Evolutionary conservation across 805 yeast species (phyloP).

Genomic region (Spathaspora hagerdaliae): DNA sequence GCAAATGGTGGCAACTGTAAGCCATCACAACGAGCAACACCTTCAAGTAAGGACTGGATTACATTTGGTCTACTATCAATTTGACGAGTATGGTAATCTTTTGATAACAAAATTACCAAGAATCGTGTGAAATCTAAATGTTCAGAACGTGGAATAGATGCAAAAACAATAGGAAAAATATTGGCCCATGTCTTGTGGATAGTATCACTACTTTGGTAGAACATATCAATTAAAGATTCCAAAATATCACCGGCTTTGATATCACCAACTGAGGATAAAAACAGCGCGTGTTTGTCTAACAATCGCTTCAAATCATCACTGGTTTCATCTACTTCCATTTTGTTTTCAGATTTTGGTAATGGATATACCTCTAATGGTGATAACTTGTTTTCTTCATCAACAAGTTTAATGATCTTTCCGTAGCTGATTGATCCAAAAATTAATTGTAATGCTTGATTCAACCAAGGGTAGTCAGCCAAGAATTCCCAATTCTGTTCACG

Average conservation of each 20-base stretch:
- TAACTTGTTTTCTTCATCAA: constrained; percentile 46
- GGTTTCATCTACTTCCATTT: constrained; percentile 24
- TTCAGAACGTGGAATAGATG: constrained; percentile 72
- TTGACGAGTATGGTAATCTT: constrained; percentile 92
- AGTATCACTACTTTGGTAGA: constrained; percentile 75
- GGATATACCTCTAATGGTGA: constrained; percentile 48
- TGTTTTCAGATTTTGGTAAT: constrained; percentile 15
- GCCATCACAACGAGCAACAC: constrained; percentile 67
- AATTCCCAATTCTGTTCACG: constrained; percentile 97
- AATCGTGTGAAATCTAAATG: constrained; percentile 80
- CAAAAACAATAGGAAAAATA: constrained; percentile 77
- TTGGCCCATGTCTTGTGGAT: constrained; percentile 81
- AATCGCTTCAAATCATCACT: constrained; percentile 16
- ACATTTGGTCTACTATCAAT: constrained; percentile 83
- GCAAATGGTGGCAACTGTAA: constrained; percentile 91
- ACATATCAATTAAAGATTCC: constrained; percentile 71
- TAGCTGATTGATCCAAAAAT: constrained; percentile 72
- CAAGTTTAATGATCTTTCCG: constrained; percentile 43
- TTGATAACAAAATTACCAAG: constrained; percentile 72
- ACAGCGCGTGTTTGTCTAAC: constrained; percentile 24
- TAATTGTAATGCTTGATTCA: constrained; percentile 87
- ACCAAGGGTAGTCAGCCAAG: constrained; percentile 89
- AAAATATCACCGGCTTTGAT: constrained; percentile 58
- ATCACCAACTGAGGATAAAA: constrained; percentile 25
- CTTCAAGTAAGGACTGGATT: constrained; percentile 77